phyloP scores from a whole-genome alignment of 2,329 filamentous ascomycete genomes.

The Lasiodiplodia hormozganensis region DNA sequence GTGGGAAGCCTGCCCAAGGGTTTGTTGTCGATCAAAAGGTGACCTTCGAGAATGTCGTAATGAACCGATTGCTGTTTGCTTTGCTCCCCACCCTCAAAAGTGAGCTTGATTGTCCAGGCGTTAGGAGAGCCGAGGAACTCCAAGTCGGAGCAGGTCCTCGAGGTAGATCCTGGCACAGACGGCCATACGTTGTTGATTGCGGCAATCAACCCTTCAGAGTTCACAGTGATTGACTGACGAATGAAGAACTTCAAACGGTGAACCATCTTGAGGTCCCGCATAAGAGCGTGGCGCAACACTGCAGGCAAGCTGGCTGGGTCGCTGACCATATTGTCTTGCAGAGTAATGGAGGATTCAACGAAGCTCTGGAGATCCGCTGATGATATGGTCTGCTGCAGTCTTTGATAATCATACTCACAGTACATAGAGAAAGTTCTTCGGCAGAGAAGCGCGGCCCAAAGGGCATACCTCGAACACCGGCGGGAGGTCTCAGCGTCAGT shows the following conservation, averaged over 20 bases:
- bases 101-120: neutral
- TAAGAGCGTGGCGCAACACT: slow-evolving; percentile 48
- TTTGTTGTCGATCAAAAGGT: slow-evolving; percentile 57
- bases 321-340: slow-evolving; percentile 57
- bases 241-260: slow-evolving; percentile 48
- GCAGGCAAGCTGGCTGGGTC: slow-evolving; percentile 46
- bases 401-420: neutral
- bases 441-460: slow-evolving; percentile 66
- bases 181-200: slow-evolving; percentile 56
- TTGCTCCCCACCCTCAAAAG: neutral
- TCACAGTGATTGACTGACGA: slow-evolving; percentile 41
- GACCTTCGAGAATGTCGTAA: slow-evolving; percentile 56
- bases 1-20: slow-evolving; percentile 61
- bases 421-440: slow-evolving; percentile 53
- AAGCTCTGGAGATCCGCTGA: slow-evolving; percentile 38
- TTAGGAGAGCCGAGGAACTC: slow-evolving; percentile 32
- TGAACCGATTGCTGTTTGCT: slow-evolving; percentile 47
- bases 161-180: slow-evolving; percentile 34
- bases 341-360: slow-evolving; percentile 49
- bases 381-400: neutral
- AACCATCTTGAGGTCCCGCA: slow-evolving; percentile 57
- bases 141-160: slow-evolving; percentile 33
- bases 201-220: slow-evolving; percentile 39
- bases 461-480: slow-evolving; percentile 53
- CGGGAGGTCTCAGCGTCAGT: slow-evolving; percentile 48